phyloP scores from a whole-genome alignment of 805 yeast species.

The Spathaspora gorwiae region DNA sequence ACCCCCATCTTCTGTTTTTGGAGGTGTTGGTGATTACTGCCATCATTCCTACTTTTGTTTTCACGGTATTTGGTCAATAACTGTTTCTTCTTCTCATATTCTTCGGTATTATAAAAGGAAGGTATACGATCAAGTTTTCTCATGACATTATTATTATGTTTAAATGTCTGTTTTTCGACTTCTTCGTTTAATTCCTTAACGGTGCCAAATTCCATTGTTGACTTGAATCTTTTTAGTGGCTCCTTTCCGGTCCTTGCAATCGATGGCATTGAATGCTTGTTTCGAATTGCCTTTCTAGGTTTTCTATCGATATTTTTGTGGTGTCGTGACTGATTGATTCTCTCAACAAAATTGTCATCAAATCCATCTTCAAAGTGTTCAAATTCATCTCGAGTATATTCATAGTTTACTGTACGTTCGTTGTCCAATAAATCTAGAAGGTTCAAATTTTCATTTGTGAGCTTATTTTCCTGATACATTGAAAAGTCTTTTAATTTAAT shows the following conservation, averaged over 20 bases:
- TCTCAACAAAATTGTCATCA: conserved; percentile 13
- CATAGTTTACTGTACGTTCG: conserved; percentile 33
- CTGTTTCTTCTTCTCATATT: conserved; percentile 19
- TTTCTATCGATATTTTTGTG: not conserved
- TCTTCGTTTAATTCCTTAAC: conserved; percentile 6
- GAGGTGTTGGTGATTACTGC: not conserved
- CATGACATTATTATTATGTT: conserved; percentile 30
- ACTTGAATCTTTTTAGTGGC: conserved; percentile 24
- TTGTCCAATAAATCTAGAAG: conserved; percentile 22
- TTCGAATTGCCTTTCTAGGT: not conserved
- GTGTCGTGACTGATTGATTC: not conserved
- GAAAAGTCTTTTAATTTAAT: conserved; percentile 27
- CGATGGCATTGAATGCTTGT: conserved; percentile 6
- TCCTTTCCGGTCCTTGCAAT: not conserved
- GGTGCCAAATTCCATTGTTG: conserved; percentile 27
- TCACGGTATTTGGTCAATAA: conserved; percentile 31
- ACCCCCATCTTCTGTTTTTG: conserved; percentile 23
- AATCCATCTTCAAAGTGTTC: conserved; percentile 37
- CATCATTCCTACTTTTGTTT: conserved; percentile 11
- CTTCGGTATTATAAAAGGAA: conserved; percentile 27
- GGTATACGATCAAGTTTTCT: conserved; percentile 38
- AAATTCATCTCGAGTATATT: conserved; percentile 33
- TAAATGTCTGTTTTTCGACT: conserved; percentile 23
- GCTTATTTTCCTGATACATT: conserved; percentile 4
- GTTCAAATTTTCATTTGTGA: conserved; percentile 9